These are phyloP conservation scores for Umbilicus rupestris DNA, from an alignment of 164 flowering plant genomes.

Conservation along the genomic window DNA sequence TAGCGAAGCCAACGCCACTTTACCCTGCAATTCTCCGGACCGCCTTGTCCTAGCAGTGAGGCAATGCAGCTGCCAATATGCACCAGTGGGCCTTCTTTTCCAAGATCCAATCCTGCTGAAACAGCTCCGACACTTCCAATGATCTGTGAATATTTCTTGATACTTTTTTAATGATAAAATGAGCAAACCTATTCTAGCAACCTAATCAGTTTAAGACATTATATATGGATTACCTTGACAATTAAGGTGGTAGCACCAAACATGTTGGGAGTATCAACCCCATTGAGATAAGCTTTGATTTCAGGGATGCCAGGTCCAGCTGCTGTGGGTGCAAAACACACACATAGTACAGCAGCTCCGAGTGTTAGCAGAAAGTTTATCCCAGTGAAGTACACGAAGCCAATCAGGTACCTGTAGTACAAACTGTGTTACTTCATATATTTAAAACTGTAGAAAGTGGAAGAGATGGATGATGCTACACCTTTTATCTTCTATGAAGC, in stretches of 20 bases:
- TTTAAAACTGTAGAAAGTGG: no score
- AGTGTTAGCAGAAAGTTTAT: conserved; percentile 48
- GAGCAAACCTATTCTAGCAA: neutral
- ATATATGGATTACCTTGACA: conserved; percentile 53
- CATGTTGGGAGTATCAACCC: conserved; percentile 84
- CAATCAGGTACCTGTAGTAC: conserved; percentile 50
- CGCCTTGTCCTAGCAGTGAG: conserved; percentile 80
- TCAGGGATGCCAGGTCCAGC: conserved; percentile 99
- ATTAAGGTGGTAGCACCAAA: conserved; percentile 64
- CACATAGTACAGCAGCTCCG: conserved; percentile 58
- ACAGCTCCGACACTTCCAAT: conserved; percentile 89
- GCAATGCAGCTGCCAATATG: conserved; percentile 88
- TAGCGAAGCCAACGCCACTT: conserved; percentile 84
- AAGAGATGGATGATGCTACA: no score
- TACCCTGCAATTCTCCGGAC: conserved; percentile 60
- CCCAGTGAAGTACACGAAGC: conserved; percentile 43
- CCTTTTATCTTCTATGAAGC: conserved; percentile 39
- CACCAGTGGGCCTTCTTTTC: conserved; percentile 94
- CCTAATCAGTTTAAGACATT: neutral
- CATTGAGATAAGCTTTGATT: conserved; percentile 92
- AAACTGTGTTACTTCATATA: no score
- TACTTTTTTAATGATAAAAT: neutral
- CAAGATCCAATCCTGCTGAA: conserved; percentile 87
- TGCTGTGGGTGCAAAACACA: conserved; percentile 79
- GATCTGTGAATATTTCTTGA: conserved; percentile 24